A percentile compares a stretch with the other conserved stretches of the same genome.
Conservation (phyloP, 2,329 filamentous ascomycete genomes). For the Sclerotinia spermophila region DNA sequence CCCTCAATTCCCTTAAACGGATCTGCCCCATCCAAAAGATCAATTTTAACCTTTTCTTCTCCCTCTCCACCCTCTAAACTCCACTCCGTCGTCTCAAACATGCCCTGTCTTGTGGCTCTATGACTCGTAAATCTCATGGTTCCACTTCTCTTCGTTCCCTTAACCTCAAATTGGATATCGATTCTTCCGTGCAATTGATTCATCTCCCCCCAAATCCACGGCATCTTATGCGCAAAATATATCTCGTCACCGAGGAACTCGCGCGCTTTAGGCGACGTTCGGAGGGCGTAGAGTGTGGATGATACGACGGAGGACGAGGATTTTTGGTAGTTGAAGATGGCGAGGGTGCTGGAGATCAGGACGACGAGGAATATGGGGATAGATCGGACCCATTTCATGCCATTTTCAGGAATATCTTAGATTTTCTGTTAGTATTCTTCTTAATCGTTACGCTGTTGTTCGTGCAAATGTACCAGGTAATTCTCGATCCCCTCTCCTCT, state of each 20-base stretch:
- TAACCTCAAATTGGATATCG: conserved; percentile 81
- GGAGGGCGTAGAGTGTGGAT: conserved; percentile 85
- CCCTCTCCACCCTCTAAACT: conserved; percentile 62
- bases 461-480: conserved; percentile 52
- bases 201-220: conserved; percentile 82
- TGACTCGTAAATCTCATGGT: conserved; percentile 78
- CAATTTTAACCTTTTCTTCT: conserved; percentile 56
- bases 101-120: conserved; percentile 57
- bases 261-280: conserved; percentile 72
- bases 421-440: neutral
- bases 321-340: conserved; percentile 99
- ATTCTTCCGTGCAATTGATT: conserved; percentile 92
- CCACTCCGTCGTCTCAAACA: conserved; percentile 90
- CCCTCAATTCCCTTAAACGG: conserved; percentile 58
- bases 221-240: conserved; percentile 73
- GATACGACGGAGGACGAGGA: conserved; percentile 81
- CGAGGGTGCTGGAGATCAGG: conserved; percentile 68
- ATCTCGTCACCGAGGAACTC: conserved; percentile 81
- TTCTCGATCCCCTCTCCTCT: conserved; percentile 61
- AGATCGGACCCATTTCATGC: conserved; percentile 62
- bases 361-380: conserved; percentile 76
- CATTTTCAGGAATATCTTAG: conserved; percentile 32
- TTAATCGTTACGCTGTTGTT: neutral
- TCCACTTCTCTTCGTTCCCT: conserved; percentile 67
- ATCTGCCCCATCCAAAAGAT: conserved; percentile 69